These are phyloP conservation scores for Echinochloa phyllopogon DNA, from an alignment of 176 grass and related monocot species.

Conservation along the genomic window DNA sequence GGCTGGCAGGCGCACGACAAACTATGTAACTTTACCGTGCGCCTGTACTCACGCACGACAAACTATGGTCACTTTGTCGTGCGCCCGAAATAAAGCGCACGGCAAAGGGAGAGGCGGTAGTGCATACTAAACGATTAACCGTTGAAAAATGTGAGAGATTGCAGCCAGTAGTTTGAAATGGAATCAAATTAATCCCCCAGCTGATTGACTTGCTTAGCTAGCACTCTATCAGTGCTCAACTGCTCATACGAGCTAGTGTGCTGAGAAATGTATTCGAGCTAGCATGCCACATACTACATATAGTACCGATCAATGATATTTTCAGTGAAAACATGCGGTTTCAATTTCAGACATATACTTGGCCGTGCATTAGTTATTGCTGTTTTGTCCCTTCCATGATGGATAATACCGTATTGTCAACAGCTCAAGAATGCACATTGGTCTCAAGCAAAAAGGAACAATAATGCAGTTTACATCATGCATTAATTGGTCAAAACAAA, in stretches of 20 bases:
- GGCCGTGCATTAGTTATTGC: background rate
- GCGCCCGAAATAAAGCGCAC: no score
- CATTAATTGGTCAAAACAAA: slow-evolving; percentile 12
- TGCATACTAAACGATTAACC: background rate
- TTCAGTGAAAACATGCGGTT: background rate
- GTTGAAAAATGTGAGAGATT: background rate
- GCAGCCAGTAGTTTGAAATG: background rate
- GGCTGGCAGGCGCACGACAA: no score
- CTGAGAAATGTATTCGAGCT: background rate
- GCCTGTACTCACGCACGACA: no score
- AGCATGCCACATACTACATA: background rate
- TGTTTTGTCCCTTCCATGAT: background rate
- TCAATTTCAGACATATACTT: background rate
- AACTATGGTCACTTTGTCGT: no score
- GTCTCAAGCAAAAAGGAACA: background rate
- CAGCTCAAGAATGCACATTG: background rate
- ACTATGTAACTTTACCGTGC: no score
- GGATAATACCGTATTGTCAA: background rate
- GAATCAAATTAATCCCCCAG: slow-evolving; percentile 4
- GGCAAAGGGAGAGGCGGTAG: no score
- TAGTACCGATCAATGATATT: background rate
- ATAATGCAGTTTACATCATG: background rate
- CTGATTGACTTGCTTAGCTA: slow-evolving; percentile 12
- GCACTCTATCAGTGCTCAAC: background rate
- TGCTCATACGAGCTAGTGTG: background rate